Conservation (phyloP, 208 protist genomes). For the Phytomonas francai region DNA sequence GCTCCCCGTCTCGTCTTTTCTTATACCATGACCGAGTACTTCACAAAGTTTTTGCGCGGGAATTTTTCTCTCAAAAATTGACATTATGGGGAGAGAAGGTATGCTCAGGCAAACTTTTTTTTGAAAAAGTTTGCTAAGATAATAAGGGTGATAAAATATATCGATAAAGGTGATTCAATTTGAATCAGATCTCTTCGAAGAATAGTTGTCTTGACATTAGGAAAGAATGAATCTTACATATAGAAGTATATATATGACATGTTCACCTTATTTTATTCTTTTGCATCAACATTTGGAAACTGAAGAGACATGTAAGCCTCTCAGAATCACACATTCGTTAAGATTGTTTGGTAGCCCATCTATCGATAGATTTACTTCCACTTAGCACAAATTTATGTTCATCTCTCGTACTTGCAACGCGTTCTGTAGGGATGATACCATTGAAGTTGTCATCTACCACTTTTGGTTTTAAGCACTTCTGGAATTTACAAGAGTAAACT, state of each 20-base stretch:
- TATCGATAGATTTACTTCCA: background rate
- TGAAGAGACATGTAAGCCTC: background rate
- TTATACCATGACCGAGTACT: slow-evolving; percentile 84
- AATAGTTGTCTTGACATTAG: background rate
- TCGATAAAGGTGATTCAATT: slow-evolving; percentile 10
- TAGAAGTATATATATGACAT: background rate
- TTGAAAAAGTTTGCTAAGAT: background rate
- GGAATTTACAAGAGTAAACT: background rate
- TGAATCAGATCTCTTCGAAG: background rate
- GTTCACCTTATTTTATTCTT: slow-evolving; percentile 1
- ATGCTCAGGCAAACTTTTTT: background rate
- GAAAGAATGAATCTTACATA: background rate
- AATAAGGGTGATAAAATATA: background rate
- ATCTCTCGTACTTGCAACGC: background rate
- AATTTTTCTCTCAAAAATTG: background rate
- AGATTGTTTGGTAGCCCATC: background rate
- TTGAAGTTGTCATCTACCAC: background rate
- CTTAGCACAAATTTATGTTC: background rate
- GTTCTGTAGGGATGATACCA: background rate
- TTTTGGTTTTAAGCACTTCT: background rate
- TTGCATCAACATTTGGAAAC: background rate
- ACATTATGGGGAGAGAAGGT: background rate
- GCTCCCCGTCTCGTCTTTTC: slow-evolving; percentile 77
- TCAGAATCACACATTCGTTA: background rate
- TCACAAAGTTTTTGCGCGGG: slow-evolving; percentile 37